These are phyloP conservation scores for Chrysoporthe deuterocubensis DNA, from an alignment of 2,329 filamentous ascomycete species.

Conservation along the genomic window DNA sequence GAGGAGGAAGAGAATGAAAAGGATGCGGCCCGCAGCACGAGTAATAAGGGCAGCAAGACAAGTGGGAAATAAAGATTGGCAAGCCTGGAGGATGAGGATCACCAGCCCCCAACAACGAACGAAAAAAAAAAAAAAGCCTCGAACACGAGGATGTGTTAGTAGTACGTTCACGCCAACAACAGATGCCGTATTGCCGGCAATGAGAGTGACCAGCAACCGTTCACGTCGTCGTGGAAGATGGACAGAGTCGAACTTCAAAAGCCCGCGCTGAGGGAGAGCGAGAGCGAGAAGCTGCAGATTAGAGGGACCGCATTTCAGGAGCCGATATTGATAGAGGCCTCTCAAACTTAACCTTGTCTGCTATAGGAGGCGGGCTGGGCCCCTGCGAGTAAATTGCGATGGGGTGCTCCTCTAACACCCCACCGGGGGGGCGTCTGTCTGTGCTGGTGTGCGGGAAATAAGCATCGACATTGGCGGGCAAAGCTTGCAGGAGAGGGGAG, in stretches of 20 bases:
- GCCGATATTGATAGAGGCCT: neutral
- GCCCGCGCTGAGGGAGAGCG: neutral
- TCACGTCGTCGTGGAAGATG: neutral
- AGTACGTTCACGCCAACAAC: neutral
- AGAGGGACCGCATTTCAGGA: constrained; percentile 8
- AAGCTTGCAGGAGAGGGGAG: neutral
- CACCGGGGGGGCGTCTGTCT: neutral
- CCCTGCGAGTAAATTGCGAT: constrained; percentile 28
- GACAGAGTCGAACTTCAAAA: constrained; percentile 6
- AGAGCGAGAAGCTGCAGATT: constrained; percentile 11
- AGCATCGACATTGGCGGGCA: constrained; percentile 25
- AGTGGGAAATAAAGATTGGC: constrained; percentile 1
- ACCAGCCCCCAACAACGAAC: constrained; percentile 14
- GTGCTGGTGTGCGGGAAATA: constrained; percentile 18
- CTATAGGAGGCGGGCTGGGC: constrained; percentile 11
- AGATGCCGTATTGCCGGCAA: neutral
- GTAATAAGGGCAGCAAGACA: neutral
- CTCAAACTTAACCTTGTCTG: constrained; percentile 12
- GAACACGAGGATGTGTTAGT: neutral
- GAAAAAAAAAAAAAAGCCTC: neutral
- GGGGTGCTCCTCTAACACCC: constrained; percentile 11
- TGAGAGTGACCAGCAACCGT: neutral
- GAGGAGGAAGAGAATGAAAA: neutral
- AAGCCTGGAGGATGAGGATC: constrained; percentile 18
- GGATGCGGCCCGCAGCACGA: neutral